Evolutionary conservation across 148 eudicot genomes (phyloP).

Genomic region (Diospyros lotus): DNA sequence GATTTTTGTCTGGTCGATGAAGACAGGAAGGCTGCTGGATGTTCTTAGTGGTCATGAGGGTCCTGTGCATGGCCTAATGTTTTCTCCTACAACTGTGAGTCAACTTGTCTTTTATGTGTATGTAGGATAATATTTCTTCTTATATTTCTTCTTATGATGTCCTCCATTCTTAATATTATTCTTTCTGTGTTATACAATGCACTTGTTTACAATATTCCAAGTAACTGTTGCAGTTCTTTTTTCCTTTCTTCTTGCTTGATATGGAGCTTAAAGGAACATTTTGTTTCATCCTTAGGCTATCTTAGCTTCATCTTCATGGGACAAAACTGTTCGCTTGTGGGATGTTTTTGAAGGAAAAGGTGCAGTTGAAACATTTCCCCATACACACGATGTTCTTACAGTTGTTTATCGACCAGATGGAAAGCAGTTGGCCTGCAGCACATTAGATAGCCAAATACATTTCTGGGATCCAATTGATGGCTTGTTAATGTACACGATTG

Average conservation of each 20-base stretch:
- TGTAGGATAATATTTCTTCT: background rate
- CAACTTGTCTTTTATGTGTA: conserved; percentile 1
- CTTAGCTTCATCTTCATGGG: conserved; percentile 97
- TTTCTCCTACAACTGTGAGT: conserved; percentile 87
- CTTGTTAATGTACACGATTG: conserved; percentile 72
- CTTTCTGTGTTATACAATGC: background rate
- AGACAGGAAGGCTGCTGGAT: conserved; percentile 94
- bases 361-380: conserved; percentile 85
- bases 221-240: background rate
- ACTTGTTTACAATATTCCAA: background rate
- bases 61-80: conserved; percentile 92
- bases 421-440: conserved; percentile 91
- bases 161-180: background rate
- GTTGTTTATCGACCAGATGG: conserved; percentile 97
- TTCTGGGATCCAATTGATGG: conserved; percentile 97
- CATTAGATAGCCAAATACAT: conserved; percentile 86
- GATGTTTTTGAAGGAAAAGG: conserved; percentile 96
- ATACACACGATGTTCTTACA: conserved; percentile 94
- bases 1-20: conserved; percentile 99
- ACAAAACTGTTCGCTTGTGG: conserved; percentile 91
- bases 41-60: conserved; percentile 95
- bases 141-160: background rate
- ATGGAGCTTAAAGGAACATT: background rate
- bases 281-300: conserved; percentile 46
- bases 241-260: background rate